Conservation (phyloP, 352 stramenopile species). For the Pythium myriotylum region DNA sequence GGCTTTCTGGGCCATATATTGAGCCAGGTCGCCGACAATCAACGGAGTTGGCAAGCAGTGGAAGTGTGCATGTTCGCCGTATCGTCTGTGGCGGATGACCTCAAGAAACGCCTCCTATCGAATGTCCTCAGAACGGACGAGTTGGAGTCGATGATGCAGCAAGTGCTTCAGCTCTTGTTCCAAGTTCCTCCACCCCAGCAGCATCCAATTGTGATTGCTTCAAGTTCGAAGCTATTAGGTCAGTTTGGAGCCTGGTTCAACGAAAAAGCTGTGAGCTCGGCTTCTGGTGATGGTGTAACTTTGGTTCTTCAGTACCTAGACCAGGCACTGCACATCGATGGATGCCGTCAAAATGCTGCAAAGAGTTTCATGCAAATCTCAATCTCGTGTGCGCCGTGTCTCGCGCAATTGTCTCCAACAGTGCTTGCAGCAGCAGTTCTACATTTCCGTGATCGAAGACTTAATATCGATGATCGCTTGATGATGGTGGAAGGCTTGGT, state of each 20-base stretch:
- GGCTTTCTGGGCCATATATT: conserved; percentile 49
- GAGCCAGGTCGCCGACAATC: conserved; percentile 21
- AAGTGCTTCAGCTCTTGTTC: conserved; percentile 51
- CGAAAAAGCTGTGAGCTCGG: conserved; percentile 32
- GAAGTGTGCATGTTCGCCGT: conserved; percentile 64
- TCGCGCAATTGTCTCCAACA: conserved; percentile 47
- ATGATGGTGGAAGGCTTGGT: conserved; percentile 70
- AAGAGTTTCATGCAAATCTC: conserved; percentile 79
- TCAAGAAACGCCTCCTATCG: conserved; percentile 51
- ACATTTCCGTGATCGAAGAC: conserved; percentile 39
- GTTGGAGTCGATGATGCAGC: conserved; percentile 47
- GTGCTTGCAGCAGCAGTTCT: conserved; percentile 47
- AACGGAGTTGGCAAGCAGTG: conserved; percentile 48
- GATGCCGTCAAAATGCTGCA: conserved; percentile 49
- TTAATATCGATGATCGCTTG: conserved; percentile 59
- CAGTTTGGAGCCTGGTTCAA: conserved; percentile 69
- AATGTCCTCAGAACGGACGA: conserved; percentile 11
- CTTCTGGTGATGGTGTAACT: conserved; percentile 42
- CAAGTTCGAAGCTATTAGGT: conserved; percentile 50
- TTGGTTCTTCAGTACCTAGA: conserved; percentile 64
- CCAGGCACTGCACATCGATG: conserved; percentile 34
- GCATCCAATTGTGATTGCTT: conserved; percentile 48
- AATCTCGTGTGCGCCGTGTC: conserved; percentile 47
- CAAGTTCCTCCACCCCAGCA: conserved; percentile 18
- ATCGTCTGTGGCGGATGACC: conserved; percentile 56